Percentiles rank a stretch among this genome's conserved stretches.
phyloP scores from a whole-genome alignment of 495 filamentous ascomycete species.

The Diplogelasinospora grovesii region DNA sequence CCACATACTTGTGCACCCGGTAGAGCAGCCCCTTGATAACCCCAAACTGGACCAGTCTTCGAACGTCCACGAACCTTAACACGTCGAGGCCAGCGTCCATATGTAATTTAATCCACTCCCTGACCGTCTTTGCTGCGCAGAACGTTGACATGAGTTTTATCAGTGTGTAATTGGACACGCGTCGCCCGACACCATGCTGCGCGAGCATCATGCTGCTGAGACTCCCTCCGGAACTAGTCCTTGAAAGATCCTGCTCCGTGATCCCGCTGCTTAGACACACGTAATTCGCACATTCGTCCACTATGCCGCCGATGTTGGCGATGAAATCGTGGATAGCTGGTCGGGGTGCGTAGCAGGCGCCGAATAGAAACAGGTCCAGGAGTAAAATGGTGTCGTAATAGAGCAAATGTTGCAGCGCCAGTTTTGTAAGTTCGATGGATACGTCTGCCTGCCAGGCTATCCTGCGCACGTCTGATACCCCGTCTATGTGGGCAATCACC shows the following conservation, averaged over 20 bases:
- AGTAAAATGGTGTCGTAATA: conserved; percentile 85
- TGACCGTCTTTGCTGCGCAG: conserved; percentile 67
- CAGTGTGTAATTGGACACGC: conserved; percentile 46
- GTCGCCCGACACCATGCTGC: conserved; percentile 18
- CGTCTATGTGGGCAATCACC: conserved; percentile 79
- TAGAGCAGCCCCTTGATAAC: conserved; percentile 95
- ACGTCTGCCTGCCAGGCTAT: conserved; percentile 81
- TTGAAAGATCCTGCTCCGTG: neutral
- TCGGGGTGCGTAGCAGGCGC: conserved; percentile 73
- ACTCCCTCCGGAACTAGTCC: conserved; percentile 1
- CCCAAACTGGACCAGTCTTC: conserved; percentile 89
- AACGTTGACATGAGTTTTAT: conserved; percentile 71
- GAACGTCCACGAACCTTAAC: conserved; percentile 70
- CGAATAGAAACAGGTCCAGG: conserved; percentile 90
- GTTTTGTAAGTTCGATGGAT: conserved; percentile 73
- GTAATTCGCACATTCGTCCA: conserved; percentile 81
- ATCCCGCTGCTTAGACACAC: conserved; percentile 46
- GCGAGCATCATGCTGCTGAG: neutral
- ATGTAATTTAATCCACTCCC: conserved; percentile 73
- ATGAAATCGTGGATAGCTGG: conserved; percentile 75
- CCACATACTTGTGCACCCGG: conserved; percentile 83
- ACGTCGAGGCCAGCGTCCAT: conserved; percentile 48
- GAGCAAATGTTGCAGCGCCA: conserved; percentile 77
- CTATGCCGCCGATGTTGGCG: conserved; percentile 56
- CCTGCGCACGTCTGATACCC: conserved; percentile 76